Base-by-base conservation (phyloP, 2,329 filamentous ascomycete genomes). In the Polychaeton citri region DNA sequence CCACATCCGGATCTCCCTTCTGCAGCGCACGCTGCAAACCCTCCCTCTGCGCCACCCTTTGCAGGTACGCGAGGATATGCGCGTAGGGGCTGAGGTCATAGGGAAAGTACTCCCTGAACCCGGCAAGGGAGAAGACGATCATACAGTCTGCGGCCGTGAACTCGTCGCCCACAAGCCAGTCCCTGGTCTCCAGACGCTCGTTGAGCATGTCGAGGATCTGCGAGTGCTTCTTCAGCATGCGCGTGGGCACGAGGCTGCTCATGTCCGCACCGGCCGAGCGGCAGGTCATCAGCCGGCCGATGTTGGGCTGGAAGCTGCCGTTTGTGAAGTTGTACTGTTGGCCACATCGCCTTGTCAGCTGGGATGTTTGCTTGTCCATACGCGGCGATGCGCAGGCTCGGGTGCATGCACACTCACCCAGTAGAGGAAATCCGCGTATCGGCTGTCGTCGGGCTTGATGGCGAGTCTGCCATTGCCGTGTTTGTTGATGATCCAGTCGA, bases 141-240 rank as follows among this genome's bases (percentile, higher is more conserved):
- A 81, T 79, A 26, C 79, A 61, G 53, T 83, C 79, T 1, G 78
- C 78, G 1, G 64, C 73, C 0, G 73, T 79, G 39, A 82, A 72
- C 34, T 75, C 62, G 0, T 66, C 57, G 2, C 77, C 79, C 0
- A 71, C 74, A 16, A 82, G 56, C 63, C 68, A 82, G 6, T 59
- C 50, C 21, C 61, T 67, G 1, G 54, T 41, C 3, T 43, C 45
- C 2, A 81, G 50, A 8, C 69, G 58, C 2, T 64, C 53, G 26
- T 81, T 64, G 18, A 76, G 35, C 16, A 62, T 44, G n/a, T 38
- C 30, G 21, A 79, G 41, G 1, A 59, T 52, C n/a, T 43, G 50
- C 3, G 52, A 38, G 2, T 69, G 46, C 9, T 59, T 60, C 5
- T 47, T 52, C 5, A 48, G 44, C 7, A 55, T 49, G 15, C 57